Base-by-base conservation (phyloP, 192 early-diverging fungal species). In the Linderina pennispora region DNA sequence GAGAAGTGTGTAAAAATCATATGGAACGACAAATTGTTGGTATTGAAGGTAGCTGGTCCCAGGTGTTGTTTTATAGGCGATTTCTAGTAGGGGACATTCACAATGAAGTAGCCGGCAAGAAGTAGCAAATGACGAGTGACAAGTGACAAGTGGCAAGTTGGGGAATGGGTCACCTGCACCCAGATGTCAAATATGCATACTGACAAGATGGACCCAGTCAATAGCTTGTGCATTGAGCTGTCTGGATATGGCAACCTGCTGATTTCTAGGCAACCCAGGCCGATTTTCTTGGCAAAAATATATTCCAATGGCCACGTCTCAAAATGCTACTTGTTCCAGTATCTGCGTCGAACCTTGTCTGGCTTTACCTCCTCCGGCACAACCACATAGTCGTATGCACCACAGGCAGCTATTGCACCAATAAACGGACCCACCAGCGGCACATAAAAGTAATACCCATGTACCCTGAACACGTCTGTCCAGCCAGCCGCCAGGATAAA, bases 351-450 rank as follows among this genome's bases (percentile, higher is more conserved):
- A 8, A 11, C 6, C 28, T 31, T 31, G 5, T 8, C 11, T 5
- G 28, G 28, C 28, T 8, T 31, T 31, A 31, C 11, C 6, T 31
- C 5, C 6, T 11, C 11, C 6, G 28, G 28, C 28, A 31, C 28
- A 31, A 31, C 11, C 28, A 31, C 5, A 11, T 31, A 31, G 28
- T 31, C 28, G 11, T 31, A 31, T 11, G n/a, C 14, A 24, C 37
- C 20, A 20, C 24, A n/a, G 11, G 28, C 28, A 43, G 42, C 18
- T 5, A 39, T 39, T 6, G 47, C 77, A 34, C 82, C 82, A 8
- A 62, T 1, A 23, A 84, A 24, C 26, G 80, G 80, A 2, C 72
- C 77, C 35, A 82, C 57, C 14, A 81, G 48, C 13, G 82, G 80
- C 22, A 82, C 57, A 57, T 76, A 78, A 25, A 67, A 65, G 50